phyloP scores from a whole-genome alignment of 805 yeast species.

The Metschnikowia sp. region DNA sequence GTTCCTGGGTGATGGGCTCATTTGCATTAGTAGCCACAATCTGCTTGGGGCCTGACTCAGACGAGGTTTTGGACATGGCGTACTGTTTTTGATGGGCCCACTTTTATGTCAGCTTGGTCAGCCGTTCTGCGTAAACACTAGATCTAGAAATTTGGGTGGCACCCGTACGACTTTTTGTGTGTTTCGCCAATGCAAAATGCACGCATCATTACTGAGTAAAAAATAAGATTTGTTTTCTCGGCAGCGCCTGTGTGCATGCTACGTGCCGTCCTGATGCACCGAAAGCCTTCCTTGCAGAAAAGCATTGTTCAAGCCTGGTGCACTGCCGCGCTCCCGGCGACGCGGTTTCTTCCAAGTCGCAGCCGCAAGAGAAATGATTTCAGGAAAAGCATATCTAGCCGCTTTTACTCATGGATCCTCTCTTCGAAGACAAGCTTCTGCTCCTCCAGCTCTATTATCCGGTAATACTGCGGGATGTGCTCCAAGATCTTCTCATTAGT shows the following conservation, averaged over 20 bases:
- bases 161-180: too few species aligned
- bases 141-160: too few species aligned
- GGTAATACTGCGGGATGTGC: conserved; percentile 32
- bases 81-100: too few species aligned
- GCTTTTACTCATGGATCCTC: conserved; percentile 10
- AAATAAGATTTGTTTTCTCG: background rate
- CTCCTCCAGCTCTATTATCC: conserved; percentile 41
- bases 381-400: too few species aligned
- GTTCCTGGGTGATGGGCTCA: conserved; percentile 14
- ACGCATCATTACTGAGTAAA: too few species aligned
- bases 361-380: too few species aligned
- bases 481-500: conserved; percentile 49
- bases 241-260: background rate
- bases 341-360: too few species aligned
- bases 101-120: too few species aligned
- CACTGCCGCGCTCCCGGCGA: too few species aligned
- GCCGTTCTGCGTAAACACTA: too few species aligned
- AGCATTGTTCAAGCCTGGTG: background rate
- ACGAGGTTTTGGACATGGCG: conserved; percentile 5
- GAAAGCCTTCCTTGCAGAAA: background rate
- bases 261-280: background rate
- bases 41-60: conserved; percentile 8
- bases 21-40: conserved; percentile 7
- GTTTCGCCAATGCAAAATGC: too few species aligned
- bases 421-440: conserved; percentile 29